phyloP scores from a whole-genome alignment of 306 rosid species.

The Vigna hirtella region DNA sequence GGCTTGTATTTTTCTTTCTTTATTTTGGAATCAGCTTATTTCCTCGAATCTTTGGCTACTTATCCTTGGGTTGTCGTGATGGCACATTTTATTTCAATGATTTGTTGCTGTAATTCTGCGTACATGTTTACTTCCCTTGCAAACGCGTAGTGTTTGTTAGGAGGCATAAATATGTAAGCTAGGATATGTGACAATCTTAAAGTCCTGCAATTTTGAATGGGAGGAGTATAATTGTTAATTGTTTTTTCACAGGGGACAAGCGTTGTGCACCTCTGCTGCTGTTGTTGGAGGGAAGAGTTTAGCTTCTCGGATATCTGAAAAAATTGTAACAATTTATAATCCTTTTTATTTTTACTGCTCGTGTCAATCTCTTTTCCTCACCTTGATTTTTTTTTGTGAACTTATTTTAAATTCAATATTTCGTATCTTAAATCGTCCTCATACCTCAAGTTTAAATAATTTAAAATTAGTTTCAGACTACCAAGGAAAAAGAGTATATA shows the following conservation, averaged over 20 bases:
- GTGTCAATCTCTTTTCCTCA: constrained; percentile 1
- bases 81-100: constrained; percentile 19
- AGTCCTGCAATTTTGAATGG: constrained; percentile 28
- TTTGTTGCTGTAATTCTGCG: constrained; percentile 24
- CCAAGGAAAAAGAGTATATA: neutral
- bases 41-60: constrained; percentile 20
- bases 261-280: constrained; percentile 89
- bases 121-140: constrained; percentile 11
- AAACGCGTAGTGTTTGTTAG: constrained; percentile 23
- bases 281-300: constrained; percentile 93
- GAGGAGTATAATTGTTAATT: constrained; percentile 28
- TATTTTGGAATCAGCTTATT: neutral
- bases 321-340: constrained; percentile 58
- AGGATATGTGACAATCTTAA: neutral
- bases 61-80: constrained; percentile 25
- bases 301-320: constrained; percentile 95
- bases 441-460: constrained; percentile 25
- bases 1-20: constrained; percentile 27
- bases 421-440: neutral
- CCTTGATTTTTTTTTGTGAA: neutral
- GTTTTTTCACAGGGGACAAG: constrained; percentile 70
- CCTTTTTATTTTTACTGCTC: constrained; percentile 8
- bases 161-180: constrained; percentile 26
- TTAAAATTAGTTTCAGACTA: constrained; percentile 18
- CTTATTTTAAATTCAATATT: constrained; percentile 17